Evolutionary conservation across 2,329 filamentous ascomycete genomes (phyloP).

Genomic region (Cladophialophora immunda): DNA sequence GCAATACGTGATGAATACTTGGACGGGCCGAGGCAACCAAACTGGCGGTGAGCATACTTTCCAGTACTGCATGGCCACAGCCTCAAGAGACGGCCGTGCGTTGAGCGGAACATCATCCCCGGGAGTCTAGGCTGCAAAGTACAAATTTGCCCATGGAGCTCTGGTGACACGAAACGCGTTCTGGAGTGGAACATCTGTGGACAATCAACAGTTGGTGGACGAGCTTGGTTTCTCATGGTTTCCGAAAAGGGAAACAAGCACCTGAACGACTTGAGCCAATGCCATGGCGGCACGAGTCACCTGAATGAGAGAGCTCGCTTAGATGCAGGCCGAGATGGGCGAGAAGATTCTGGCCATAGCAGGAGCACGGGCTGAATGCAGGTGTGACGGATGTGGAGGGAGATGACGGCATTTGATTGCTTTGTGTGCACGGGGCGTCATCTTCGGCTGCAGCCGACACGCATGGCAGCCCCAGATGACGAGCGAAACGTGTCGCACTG

Average conservation of each 20-base stretch:
- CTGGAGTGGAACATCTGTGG: neutral
- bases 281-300: neutral
- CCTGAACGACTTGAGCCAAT: neutral
- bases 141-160: neutral
- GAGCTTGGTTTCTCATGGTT: neutral
- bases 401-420: slow-evolving; percentile 6
- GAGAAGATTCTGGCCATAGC: neutral
- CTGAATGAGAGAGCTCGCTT: slow-evolving; percentile 1
- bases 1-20: neutral
- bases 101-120: neutral
- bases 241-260: neutral
- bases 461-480: neutral
- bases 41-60: neutral
- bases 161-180: slow-evolving; percentile 1
- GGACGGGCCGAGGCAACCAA: neutral
- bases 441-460: neutral
- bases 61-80: neutral
- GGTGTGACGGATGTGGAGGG: neutral
- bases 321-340: slow-evolving; percentile 3
- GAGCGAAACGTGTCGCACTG: neutral
- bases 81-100: neutral
- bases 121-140: neutral
- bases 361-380: neutral
- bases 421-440: neutral
- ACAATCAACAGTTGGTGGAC: neutral